Conservation (phyloP, 176 grass and related monocot genomes). For the Rhipidocladum racemiflorum region DNA sequence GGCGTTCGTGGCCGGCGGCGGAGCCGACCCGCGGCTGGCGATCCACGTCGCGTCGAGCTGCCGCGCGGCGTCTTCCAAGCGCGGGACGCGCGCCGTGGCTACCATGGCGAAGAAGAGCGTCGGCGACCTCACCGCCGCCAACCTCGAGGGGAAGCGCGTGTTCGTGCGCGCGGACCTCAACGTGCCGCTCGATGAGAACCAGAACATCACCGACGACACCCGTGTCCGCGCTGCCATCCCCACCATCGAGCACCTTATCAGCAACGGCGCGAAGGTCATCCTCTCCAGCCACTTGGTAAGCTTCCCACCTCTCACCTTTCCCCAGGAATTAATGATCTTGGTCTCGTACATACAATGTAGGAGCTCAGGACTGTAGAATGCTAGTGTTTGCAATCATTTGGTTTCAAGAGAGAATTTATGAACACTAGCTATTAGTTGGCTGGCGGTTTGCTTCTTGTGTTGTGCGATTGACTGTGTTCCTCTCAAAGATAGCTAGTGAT, state of each 20-base stretch:
- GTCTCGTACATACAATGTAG: conserved; percentile 9
- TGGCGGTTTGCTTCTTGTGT: background rate
- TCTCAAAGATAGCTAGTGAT: background rate
- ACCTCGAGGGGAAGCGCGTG: conserved; percentile 68
- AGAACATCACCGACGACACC: conserved; percentile 74
- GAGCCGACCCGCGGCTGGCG: conserved; percentile 41
- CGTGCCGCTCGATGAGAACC: conserved; percentile 64
- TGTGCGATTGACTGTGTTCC: background rate
- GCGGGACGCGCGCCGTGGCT: conserved; percentile 42
- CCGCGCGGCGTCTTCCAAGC: conserved; percentile 30
- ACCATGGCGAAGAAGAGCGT: conserved; percentile 71
- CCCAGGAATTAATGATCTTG: background rate
- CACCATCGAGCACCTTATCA: conserved; percentile 63
- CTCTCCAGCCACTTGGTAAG: conserved; percentile 72
- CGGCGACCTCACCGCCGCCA: conserved; percentile 52
- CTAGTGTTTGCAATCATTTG: background rate
- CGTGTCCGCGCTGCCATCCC: conserved; percentile 66
- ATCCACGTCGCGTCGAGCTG: conserved; percentile 48
- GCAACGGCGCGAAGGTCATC: conserved; percentile 67
- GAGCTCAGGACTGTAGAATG: background rate
- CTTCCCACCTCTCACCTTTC: background rate
- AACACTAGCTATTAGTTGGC: background rate
- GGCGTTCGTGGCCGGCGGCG: conserved; percentile 36
- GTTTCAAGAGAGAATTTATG: background rate
- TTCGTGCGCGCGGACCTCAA: conserved; percentile 72